Conservation (phyloP, 1,139 yeast species). For the Suhomyces yuchorum region DNA sequence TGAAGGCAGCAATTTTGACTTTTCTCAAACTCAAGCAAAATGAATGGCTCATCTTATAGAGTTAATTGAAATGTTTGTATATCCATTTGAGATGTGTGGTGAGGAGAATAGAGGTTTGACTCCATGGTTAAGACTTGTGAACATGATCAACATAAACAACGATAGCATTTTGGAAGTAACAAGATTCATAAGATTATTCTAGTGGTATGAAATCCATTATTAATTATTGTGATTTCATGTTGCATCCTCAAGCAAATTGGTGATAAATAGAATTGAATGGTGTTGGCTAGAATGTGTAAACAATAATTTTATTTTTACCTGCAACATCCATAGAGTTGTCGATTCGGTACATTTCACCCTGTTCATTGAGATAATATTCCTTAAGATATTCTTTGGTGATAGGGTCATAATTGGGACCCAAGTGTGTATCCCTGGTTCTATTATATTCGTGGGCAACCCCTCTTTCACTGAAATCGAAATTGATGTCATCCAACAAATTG, state of each 20-base stretch:
- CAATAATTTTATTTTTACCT: conserved; percentile 36
- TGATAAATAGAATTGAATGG: background rate
- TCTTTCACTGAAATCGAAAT: conserved; percentile 35
- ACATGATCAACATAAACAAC: no score
- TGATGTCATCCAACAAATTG: conserved; percentile 38
- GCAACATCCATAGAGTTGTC: conserved; percentile 26
- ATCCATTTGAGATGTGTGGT: no score
- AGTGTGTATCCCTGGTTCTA: conserved; percentile 4
- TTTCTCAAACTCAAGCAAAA: background rate
- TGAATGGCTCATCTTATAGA: background rate
- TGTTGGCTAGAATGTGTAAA: conserved; percentile 28
- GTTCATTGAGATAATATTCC: conserved; percentile 35
- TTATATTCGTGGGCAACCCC: conserved; percentile 20
- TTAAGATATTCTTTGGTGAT: conserved; percentile 20
- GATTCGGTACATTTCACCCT: conserved; percentile 41
- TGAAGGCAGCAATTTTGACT: background rate
- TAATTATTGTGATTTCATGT: no score
- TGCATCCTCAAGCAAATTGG: background rate
- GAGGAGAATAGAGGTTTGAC: no score
- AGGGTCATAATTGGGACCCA: conserved; percentile 10
- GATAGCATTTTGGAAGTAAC: no score
- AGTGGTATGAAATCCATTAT: no score
- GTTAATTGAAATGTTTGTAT: background rate
- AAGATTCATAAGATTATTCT: no score
- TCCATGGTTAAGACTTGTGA: no score